Evolutionary conservation across 179 eudicot species (phyloP).

Genomic region (Sideroxylon spinosum): DNA sequence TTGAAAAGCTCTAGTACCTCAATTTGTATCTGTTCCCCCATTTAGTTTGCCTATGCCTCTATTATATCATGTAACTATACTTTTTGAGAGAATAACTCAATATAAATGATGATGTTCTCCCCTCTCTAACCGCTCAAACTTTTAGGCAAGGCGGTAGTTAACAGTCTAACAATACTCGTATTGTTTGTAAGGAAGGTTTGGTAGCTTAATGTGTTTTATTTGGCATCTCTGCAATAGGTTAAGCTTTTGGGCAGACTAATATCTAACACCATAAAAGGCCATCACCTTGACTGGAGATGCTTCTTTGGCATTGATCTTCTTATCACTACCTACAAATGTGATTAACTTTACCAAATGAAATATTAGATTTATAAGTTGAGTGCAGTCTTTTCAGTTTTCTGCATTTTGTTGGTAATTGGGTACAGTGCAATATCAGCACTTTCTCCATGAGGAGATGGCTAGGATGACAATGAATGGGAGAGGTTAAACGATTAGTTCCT

Average conservation of each 20-base stretch:
- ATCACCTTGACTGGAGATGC: conserved; percentile 2
- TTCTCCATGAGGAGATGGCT: neutral
- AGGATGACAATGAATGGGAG: neutral
- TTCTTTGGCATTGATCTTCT: conserved; percentile 7
- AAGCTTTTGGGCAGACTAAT: too few relatives aligned
- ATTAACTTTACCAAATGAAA: neutral
- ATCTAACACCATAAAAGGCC: too few relatives aligned
- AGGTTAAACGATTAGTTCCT: neutral
- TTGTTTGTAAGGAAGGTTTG: neutral
- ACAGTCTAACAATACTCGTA: too few relatives aligned
- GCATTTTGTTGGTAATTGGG: neutral
- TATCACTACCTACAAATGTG: neutral
- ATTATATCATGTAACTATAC: too few relatives aligned
- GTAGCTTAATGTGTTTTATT: neutral
- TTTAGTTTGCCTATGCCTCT: too few relatives aligned
- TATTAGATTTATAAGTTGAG: neutral
- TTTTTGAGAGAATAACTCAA: too few relatives aligned
- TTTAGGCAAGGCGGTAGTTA: too few relatives aligned
- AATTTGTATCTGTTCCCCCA: too few relatives aligned
- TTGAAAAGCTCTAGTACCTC: too few relatives aligned
- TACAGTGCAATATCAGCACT: neutral
- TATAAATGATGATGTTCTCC: too few relatives aligned
- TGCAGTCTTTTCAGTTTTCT: neutral
- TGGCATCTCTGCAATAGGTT: neutral
- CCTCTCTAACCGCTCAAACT: too few relatives aligned